Base-by-base conservation (phyloP, 2,329 filamentous ascomycete species). In the Aspergillus luchuensis region DNA sequence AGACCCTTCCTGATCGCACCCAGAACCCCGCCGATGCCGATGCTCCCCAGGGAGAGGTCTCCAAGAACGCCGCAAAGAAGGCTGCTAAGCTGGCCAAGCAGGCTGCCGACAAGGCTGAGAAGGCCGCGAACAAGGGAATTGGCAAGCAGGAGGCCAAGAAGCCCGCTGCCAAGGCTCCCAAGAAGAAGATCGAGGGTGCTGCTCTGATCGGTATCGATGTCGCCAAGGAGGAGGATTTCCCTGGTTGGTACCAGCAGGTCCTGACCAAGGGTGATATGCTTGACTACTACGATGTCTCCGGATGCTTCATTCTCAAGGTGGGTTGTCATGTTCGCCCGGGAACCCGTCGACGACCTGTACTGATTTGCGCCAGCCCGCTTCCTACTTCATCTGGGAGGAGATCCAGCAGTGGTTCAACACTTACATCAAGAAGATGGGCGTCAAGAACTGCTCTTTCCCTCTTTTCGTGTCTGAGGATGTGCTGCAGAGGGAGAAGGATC, bases 221-320 rank as follows among this genome's bases (percentile, higher is more conserved):
- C 62, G 84, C 85, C 65, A 98, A 97, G 80, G 83, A 89, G 52
- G 89, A 91, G 51, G 92, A 98, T 80, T 95, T 99, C 75, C 85
- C 91, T 54, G 88, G 89, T 78, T 99, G 95, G 95, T 99, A 99
- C 80, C 92, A 97, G 80, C 94, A 99, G 80, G 91, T 98, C 63
- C 90, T 99, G 59, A 88, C 93, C 73, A 99, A 99, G 85, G 91
- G 92, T 70, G 92, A 97, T 76, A 91, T 99, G 90, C 89, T 98
- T 71, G 93, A 97, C 73, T 99, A 97, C 85, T 98, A 97, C 73
- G 91, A 97, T 80, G 94, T 98, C 63, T 91, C 93, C n/a, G 91
- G 93, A 52, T 97, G 96, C 82, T 98, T 97, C 79, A 95, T 98
- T 76, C 85, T 96, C 76, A 93, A 91, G 88, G 81, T 82, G 67